These are phyloP conservation scores for Wickerhamomyces sp. DNA, from an alignment of 1,139 yeast species.

Conservation along the genomic window DNA sequence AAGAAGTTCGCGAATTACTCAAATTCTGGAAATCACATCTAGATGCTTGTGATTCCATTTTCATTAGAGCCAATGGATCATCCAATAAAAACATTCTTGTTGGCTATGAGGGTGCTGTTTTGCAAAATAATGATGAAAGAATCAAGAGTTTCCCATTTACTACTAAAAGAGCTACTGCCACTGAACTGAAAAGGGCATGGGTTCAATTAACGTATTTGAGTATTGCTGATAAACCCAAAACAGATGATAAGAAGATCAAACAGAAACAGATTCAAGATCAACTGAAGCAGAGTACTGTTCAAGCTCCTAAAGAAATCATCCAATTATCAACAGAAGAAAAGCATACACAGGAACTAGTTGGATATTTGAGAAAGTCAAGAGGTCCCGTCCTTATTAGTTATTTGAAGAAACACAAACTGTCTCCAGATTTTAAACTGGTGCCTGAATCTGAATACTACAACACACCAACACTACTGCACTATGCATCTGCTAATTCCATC, in stretches of 20 bases:
- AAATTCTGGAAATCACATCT: constrained; percentile 60
- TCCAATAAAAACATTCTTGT: constrained; percentile 60
- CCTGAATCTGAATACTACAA: constrained; percentile 50
- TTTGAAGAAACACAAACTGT: constrained; percentile 52
- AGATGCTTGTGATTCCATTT: constrained; percentile 62
- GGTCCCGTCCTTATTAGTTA: constrained; percentile 71
- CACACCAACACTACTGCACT: constrained; percentile 78
- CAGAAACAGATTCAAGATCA: constrained; percentile 25
- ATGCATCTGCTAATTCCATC: constrained; percentile 65
- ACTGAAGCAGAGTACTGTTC: constrained; percentile 18
- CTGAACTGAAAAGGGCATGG: constrained; percentile 86
- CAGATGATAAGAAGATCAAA: constrained; percentile 20
- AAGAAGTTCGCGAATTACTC: constrained; percentile 70
- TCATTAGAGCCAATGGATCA: constrained; percentile 78
- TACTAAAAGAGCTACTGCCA: constrained; percentile 80
- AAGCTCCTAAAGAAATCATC: constrained; percentile 19
- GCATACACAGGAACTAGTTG: constrained; percentile 54
- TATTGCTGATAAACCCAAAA: constrained; percentile 50
- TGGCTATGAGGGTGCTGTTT: constrained; percentile 56
- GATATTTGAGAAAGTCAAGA: constrained; percentile 64
- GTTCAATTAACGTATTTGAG: constrained; percentile 61
- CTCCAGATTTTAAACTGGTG: constrained; percentile 44
- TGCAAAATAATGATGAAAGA: constrained; percentile 49
- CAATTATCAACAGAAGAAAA: constrained; percentile 34
- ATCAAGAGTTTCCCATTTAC: constrained; percentile 78